Evolutionary conservation across 495 filamentous ascomycete species (phyloP).

Genomic region (Talaromyces borbonicus): DNA sequence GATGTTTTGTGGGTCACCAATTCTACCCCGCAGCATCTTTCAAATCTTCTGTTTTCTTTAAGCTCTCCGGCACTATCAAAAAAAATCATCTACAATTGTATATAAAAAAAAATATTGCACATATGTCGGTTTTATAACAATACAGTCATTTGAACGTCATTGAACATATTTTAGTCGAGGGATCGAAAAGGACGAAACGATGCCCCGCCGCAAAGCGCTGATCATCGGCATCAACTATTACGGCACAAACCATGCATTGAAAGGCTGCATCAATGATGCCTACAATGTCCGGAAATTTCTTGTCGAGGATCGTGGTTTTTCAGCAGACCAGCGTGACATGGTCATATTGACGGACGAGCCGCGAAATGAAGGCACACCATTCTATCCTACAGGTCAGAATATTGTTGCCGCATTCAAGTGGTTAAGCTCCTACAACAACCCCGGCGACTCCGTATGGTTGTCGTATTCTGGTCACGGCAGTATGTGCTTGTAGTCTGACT

Average conservation of each 20-base stretch:
- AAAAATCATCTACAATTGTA: neutral
- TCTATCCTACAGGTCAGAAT: slow-evolving; percentile 44
- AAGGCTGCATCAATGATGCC: slow-evolving; percentile 49
- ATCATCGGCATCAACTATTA: slow-evolving; percentile 54
- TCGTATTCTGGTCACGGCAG: slow-evolving; percentile 52
- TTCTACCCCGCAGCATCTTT: neutral
- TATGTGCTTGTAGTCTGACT: slow-evolving; percentile 8
- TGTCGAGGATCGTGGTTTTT: slow-evolving; percentile 37
- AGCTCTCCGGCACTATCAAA: neutral
- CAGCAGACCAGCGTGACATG: slow-evolving; percentile 36
- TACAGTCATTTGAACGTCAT: too few species aligned
- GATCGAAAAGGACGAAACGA: slow-evolving; percentile 1
- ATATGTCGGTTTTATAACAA: too few species aligned
- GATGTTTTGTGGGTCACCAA: too few species aligned
- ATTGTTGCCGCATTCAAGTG: slow-evolving; percentile 48
- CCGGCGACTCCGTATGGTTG: slow-evolving; percentile 39
- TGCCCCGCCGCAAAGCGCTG: slow-evolving; percentile 43
- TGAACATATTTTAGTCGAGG: too few species aligned
- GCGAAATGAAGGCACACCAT: slow-evolving; percentile 36
- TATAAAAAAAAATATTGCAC: neutral
- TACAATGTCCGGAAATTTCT: slow-evolving; percentile 40
- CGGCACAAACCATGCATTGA: slow-evolving; percentile 39
- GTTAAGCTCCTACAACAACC: slow-evolving; percentile 41
- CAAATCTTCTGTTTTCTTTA: neutral
- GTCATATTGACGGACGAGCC: slow-evolving; percentile 44